Conservation (phyloP, 169 alveolate species). For the Eimeria sp. region DNA sequence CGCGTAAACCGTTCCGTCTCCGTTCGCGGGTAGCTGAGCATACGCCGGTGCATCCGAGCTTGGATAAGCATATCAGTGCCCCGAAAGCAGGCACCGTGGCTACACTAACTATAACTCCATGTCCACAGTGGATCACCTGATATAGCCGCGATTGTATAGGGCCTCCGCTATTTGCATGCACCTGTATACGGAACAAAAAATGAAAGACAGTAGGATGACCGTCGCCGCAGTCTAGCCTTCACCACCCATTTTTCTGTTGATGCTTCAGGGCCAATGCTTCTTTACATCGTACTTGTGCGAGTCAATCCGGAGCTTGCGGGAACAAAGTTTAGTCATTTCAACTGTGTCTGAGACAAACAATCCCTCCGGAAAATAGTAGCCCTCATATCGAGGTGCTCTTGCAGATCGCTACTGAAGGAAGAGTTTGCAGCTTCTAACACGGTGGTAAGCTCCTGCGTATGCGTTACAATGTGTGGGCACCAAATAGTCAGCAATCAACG, state of each 20-base stretch:
- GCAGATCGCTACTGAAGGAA: background rate
- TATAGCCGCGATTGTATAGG: conserved; percentile 93
- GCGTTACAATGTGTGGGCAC: background rate
- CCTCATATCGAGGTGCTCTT: background rate
- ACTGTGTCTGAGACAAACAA: conserved; percentile 86
- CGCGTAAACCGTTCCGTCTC: conserved; percentile 98
- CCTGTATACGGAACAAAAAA: conserved; percentile 26
- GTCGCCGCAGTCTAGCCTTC: background rate
- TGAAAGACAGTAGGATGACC: background rate
- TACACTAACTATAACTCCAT: background rate
- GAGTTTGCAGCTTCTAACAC: background rate
- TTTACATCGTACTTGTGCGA: conserved; percentile 48
- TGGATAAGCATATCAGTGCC: background rate
- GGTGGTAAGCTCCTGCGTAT: background rate
- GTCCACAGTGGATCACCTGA: conserved; percentile 68
- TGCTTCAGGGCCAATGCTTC: background rate
- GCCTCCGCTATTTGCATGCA: conserved; percentile 98
- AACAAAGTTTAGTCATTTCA: conserved; percentile 89
- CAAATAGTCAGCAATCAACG: background rate
- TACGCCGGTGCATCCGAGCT: conserved; percentile 88
- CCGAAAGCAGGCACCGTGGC: background rate
- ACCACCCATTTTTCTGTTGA: background rate
- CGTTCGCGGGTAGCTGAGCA: conserved; percentile 99
- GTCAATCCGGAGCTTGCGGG: conserved; percentile 84
- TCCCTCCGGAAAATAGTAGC: background rate